Conservation (phyloP, 331 rosid genomes). For the Acacia pycnantha region DNA sequence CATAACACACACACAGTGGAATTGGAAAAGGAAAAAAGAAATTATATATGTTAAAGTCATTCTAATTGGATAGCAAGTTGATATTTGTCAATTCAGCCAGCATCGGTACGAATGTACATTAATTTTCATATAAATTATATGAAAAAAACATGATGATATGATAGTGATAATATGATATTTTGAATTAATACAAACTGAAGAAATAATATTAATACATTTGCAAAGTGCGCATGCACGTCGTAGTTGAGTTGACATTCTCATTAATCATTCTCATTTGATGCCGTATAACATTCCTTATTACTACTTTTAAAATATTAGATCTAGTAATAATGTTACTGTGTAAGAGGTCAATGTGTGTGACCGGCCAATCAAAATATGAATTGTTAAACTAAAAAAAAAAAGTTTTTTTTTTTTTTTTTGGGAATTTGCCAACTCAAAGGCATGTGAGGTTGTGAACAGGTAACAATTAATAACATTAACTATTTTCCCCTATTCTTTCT, state of each 20-base stretch:
- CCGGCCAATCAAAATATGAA: neutral
- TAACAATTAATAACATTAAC: no score
- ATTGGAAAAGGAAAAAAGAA: neutral
- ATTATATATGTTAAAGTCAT: neutral
- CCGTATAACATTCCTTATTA: neutral
- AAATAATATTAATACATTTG: neutral
- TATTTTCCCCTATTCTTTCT: neutral
- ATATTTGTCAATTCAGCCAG: neutral
- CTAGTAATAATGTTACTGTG: neutral
- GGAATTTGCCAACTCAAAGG: slow-evolving; percentile 22
- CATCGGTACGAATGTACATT: no score
- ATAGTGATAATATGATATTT: neutral
- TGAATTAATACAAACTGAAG: neutral
- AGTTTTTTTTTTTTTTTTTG: no score
- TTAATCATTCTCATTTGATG: neutral
- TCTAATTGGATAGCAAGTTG: neutral
- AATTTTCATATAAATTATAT: neutral
- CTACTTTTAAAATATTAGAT: neutral
- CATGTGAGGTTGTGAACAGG: slow-evolving; percentile 13
- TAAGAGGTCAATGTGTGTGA: neutral
- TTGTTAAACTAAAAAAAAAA: no score
- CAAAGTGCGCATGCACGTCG: neutral
- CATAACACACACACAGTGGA: neutral
- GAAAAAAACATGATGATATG: neutral
- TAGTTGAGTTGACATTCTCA: neutral